phyloP scores from a whole-genome alignment of 1,284 basidiomycete species.

The Phaffia rhodozyma region DNA sequence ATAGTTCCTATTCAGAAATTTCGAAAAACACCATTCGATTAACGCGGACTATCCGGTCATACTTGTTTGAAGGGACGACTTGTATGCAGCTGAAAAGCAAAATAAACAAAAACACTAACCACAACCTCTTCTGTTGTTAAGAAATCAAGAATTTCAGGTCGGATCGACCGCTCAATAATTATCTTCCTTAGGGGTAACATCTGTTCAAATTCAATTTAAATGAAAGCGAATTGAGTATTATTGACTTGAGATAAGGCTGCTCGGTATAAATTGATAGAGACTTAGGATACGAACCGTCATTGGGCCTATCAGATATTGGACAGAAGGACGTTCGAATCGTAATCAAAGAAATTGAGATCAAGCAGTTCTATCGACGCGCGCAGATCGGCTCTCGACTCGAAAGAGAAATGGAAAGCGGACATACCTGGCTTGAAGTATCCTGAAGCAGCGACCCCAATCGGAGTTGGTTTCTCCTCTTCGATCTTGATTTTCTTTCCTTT shows the following conservation, averaged over 20 bases:
- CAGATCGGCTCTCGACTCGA: too few species aligned
- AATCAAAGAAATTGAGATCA: conserved; percentile 3
- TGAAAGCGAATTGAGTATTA: too few species aligned
- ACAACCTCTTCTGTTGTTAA: conserved; percentile 71
- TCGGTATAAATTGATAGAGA: too few species aligned
- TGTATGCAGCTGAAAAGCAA: background rate
- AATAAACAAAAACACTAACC: background rate
- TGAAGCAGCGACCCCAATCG: conserved; percentile 71
- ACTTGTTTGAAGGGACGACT: background rate
- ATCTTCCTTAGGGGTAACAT: conserved; percentile 71
- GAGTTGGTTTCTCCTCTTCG: too few species aligned
- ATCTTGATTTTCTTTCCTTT: too few species aligned
- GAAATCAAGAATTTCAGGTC: conserved; percentile 80
- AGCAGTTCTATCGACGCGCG: background rate
- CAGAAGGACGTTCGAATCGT: background rate
- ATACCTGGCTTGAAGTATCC: conserved; percentile 88
- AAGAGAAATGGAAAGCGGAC: background rate
- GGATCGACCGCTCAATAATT: conserved; percentile 67
- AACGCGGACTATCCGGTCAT: too few species aligned
- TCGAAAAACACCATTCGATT: too few species aligned
- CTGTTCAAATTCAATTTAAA: background rate
- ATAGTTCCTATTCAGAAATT: conserved; percentile 45
- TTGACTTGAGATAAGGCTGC: background rate
- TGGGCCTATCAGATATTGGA: conserved; percentile 43
- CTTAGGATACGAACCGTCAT: conserved; percentile 43